Evolutionary conservation across 176 grass and related monocot genomes (phyloP), one percentile per base, ranked within the genome.

Genomic region (Musa schizocarpa): DNA sequence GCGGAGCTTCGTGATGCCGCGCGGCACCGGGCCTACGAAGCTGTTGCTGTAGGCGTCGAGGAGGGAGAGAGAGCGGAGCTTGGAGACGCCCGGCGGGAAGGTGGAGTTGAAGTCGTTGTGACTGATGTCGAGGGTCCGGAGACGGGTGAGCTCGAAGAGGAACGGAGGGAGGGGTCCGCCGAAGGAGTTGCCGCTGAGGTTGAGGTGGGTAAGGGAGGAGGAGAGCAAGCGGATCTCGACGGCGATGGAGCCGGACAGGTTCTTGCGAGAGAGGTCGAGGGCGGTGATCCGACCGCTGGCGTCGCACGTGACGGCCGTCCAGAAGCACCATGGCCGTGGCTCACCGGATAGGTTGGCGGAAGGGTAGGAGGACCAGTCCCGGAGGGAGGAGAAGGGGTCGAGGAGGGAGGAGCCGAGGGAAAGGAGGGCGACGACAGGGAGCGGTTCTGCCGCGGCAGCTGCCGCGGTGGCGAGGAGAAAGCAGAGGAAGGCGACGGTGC

Each of bases 11-110:
- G 55, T 67, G 51, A 91, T 24, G 77, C 78, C 63, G 19, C 71
- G 76, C 6, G 94, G 94, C 8, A 98, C 69, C 12, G 54, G 16
- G 0, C 94, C 94, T 0, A 21, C 54, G 72, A 98, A 98, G 64
- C 90, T 89, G 78, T 98, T 98, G 77, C 94, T 98, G 63, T 86
- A 98, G 0, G 94, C 94, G 68, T 98, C 74, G 49, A 93, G 25
- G 3, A 17, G 50, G 1, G 27, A 17, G 20, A 98, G 88, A 17
- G 26, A 51, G 21, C 22, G 78, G 22, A 93, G 86, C 48, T 5
- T 51, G 27, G 78, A 83, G 68, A 73, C 14, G 58, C 79, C 81
- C 9, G 76, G 62, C 8, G 90, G 90, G 73, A 98, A 76, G 23
- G 88, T 84, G 69, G 88, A 83, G 77, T 91, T 91, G 80, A 93